Conservation (phyloP, 306 rosid species). For the Geum urbanum region DNA sequence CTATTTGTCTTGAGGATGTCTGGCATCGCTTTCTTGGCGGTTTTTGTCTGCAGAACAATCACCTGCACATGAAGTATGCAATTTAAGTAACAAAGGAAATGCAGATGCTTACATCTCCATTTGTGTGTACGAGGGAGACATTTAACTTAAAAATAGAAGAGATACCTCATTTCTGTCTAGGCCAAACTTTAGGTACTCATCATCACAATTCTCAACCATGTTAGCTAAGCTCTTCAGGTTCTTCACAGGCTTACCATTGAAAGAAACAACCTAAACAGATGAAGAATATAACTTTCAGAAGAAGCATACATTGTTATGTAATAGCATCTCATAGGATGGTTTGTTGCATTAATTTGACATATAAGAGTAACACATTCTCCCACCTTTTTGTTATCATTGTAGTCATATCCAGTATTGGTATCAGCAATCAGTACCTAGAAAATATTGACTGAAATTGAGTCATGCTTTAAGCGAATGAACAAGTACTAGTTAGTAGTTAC, state of each 20-base stretch:
- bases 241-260: constrained; percentile 62
- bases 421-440: constrained; percentile 80
- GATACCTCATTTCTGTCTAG: constrained; percentile 65
- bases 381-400: constrained; percentile 71
- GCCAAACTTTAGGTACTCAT: constrained; percentile 60
- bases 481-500: not conserved
- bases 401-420: constrained; percentile 74
- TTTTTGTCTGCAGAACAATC: constrained; percentile 52
- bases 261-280: constrained; percentile 52
- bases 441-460: constrained; percentile 14
- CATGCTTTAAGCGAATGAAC: not conserved
- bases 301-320: too few species aligned
- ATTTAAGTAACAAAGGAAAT: constrained; percentile 11
- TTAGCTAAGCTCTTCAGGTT: constrained; percentile 64
- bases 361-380: not conserved
- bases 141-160: not conserved
- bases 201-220: constrained; percentile 66
- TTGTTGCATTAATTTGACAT: not conserved
- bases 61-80: constrained; percentile 32
- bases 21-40: constrained; percentile 52
- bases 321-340: not conserved
- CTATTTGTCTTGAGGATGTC: constrained; percentile 64
- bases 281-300: not conserved
- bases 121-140: not conserved
- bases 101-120: not conserved